These are phyloP conservation scores for Myxozyma vanderwaltii DNA, from an alignment of 805 yeast species.

Conservation along the genomic window DNA sequence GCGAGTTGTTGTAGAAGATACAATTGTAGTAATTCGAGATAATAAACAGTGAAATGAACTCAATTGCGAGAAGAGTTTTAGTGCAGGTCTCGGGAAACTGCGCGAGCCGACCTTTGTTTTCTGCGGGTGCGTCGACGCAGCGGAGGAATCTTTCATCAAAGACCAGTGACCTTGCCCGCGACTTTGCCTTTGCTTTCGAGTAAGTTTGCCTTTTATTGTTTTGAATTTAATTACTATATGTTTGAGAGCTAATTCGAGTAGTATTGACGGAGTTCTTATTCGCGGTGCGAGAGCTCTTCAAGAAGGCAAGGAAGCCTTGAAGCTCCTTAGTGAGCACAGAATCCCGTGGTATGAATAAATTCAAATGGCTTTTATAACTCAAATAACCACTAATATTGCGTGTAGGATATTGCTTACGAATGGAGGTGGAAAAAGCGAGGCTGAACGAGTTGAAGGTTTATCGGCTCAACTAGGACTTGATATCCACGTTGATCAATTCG, in stretches of 20 bases:
- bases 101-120: not conserved
- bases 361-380: constrained; percentile 51
- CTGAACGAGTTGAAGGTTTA: constrained; percentile 57
- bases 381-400: constrained; percentile 53
- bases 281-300: constrained; percentile 71
- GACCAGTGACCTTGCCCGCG: constrained; percentile 10
- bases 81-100: not conserved
- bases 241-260: constrained; percentile 7
- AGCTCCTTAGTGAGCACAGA: constrained; percentile 52
- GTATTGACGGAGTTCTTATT: constrained; percentile 83
- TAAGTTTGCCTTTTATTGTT: not conserved
- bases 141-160: constrained; percentile 1
- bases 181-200: constrained; percentile 32
- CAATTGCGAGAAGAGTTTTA: not conserved
- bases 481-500: constrained; percentile 63
- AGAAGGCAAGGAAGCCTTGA: constrained; percentile 63
- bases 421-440: constrained; percentile 82
- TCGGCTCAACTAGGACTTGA: constrained; percentile 49
- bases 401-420: constrained; percentile 80
- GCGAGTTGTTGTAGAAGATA: too few relatives aligned
- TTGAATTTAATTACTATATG: not conserved
- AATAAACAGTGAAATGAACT: not conserved
- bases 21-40: too few relatives aligned
- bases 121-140: not conserved
- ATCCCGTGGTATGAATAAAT: constrained; percentile 55